Base-by-base conservation (phyloP, 75 land plant species). In the Picea glauca region DNA sequence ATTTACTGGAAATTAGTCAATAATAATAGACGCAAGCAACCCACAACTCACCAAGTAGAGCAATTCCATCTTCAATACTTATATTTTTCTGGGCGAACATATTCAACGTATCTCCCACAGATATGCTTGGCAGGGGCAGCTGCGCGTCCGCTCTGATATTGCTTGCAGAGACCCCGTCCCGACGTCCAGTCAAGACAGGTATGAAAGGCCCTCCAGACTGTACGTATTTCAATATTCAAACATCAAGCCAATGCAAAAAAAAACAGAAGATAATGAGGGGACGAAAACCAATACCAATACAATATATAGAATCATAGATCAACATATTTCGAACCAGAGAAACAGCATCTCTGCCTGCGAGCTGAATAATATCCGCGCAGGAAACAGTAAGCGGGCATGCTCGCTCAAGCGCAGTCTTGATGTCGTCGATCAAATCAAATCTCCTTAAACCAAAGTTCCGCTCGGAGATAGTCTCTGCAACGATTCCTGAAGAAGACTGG, bases 341-440 rank as follows among this genome's bases (percentile, higher is more conserved):
- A 13, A 82, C 76, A 9, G 84, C 84, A 58, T 82, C 84, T 30
- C 84, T 74, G 20, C 60, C 84, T 5, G 84, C 84, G 68, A 83
- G 76, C 17, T 84, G 85, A 11, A 83, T 57, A 2, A 83, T 76
- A 61, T 83, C 85, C 0, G 85, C 85, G 31, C 85, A 83, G 7
- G 85, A 83, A 38, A 83, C 85, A 32, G 74, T 50, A 30, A n/a
- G 40, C 5, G 85, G 85, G 60, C 85, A 83, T 23, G 46, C 84
- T 33, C 26, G 15, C 78, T 83, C 85, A 9, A 83, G 72, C 15
- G n/a, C 61, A 3, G 72, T 18, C 67, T 83, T 83, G 21, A 83
- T 58, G 26, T n/a, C 38, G 43, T 83, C 83, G 11, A 83, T 81
- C 26, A 81, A 13, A 23, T 83, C 78, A 73, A 80, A 43, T 13